Conservation (phyloP, 495 filamentous ascomycete species). For the Collariella sp. region DNA sequence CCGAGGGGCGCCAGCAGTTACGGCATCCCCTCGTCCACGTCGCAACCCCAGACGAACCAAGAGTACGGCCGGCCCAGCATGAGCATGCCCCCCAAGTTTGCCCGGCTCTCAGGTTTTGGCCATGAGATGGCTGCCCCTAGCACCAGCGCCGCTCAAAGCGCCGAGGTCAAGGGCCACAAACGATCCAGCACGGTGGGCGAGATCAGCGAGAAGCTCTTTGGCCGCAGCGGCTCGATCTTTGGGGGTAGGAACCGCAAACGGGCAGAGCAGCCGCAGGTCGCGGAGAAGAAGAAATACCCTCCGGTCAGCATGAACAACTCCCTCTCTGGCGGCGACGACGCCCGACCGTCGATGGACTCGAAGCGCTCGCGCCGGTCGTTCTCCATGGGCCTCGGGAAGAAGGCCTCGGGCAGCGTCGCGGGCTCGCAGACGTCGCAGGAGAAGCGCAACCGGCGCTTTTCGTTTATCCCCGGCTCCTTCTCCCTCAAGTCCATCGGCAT, state of each 20-base stretch:
- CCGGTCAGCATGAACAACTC: constrained; percentile 70
- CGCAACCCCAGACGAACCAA: constrained; percentile 36
- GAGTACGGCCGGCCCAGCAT: constrained; percentile 55
- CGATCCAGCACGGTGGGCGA: constrained; percentile 83
- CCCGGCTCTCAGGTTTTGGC: constrained; percentile 38
- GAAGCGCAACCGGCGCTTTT: constrained; percentile 58
- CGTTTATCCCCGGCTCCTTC: constrained; percentile 68
- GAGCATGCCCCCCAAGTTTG: constrained; percentile 44
- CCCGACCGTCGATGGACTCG: constrained; percentile 71
- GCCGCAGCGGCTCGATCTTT: constrained; percentile 71
- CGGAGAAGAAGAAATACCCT: constrained; percentile 55
- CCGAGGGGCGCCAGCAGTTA: constrained; percentile 65
- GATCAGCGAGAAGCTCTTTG: constrained; percentile 67
- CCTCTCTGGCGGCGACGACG: constrained; percentile 39
- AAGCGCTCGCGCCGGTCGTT: constrained; percentile 59
- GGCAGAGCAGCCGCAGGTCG: constrained; percentile 32
- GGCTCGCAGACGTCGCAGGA: constrained; percentile 46
- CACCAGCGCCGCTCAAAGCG: neutral
- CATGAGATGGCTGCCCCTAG: constrained; percentile 3
- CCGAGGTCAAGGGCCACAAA: constrained; percentile 63
- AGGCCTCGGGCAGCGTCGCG: constrained; percentile 51
- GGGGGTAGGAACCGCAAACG: constrained; percentile 46
- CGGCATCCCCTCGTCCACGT: constrained; percentile 57
- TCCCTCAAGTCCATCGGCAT: constrained; percentile 53
- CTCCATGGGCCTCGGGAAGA: constrained; percentile 65